Conservation (phyloP, 257 asterid genomes). For the Fraxinus pennsylvanica region DNA sequence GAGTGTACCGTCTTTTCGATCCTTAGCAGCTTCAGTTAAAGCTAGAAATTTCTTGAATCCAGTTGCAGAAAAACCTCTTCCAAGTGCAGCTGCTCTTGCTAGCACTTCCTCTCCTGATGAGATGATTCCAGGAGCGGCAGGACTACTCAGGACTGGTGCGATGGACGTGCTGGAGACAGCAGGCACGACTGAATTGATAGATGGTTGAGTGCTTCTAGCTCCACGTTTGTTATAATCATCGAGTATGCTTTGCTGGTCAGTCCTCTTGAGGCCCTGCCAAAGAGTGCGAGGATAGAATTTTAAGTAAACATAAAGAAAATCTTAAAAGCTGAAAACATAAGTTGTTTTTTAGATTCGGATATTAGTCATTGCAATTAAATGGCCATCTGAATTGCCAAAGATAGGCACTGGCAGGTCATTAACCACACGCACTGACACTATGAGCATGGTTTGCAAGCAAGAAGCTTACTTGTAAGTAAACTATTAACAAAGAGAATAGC, state of each 20-base stretch:
- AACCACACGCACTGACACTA: background rate
- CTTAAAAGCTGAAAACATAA: background rate
- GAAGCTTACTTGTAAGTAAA: background rate
- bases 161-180: slow-evolving; percentile 39
- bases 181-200: slow-evolving; percentile 48
- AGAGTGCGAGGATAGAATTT: background rate
- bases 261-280: slow-evolving; percentile 80
- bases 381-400: background rate
- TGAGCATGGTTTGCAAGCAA: background rate
- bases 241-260: slow-evolving; percentile 89
- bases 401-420: background rate
- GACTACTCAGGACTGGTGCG: slow-evolving; percentile 44
- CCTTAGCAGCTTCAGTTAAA: slow-evolving; percentile 87
- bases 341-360: background rate
- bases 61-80: slow-evolving; percentile 95
- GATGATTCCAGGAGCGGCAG: slow-evolving; percentile 56
- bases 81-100: slow-evolving; percentile 95
- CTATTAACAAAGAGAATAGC: background rate
- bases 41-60: slow-evolving; percentile 91
- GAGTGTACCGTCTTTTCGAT: slow-evolving; percentile 87
- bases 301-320: background rate
- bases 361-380: background rate
- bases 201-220: slow-evolving; percentile 64
- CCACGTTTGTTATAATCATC: slow-evolving; percentile 93
- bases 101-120: slow-evolving; percentile 85